Percentiles rank a stretch among this genome's conserved stretches.
These are phyloP conservation scores for Dactylella cylindrospora DNA, from an alignment of 2,329 filamentous ascomycete species.

Conservation along the genomic window DNA sequence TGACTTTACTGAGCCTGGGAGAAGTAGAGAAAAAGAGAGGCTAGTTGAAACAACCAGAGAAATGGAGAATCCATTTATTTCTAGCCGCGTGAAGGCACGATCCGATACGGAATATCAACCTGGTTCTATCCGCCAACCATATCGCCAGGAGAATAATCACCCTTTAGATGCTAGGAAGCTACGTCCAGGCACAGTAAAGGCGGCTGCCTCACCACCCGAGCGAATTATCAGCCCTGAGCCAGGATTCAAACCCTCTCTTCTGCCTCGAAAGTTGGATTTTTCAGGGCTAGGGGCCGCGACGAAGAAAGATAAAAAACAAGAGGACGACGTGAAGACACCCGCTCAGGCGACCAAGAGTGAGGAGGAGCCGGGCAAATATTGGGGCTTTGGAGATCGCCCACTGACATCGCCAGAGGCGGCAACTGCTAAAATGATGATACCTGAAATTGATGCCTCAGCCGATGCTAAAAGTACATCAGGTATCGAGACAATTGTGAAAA, in stretches of 20 bases:
- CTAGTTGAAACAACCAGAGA: slow-evolving; percentile 7
- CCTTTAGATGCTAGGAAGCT: slow-evolving; percentile 26
- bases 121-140: slow-evolving; percentile 21
- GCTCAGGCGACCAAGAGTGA: slow-evolving; percentile 6
- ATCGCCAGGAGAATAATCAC: slow-evolving; percentile 12
- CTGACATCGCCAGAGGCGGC: slow-evolving; percentile 1
- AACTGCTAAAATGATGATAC: background rate
- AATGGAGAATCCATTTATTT: slow-evolving; percentile 26
- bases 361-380: background rate
- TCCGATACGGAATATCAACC: slow-evolving; percentile 28
- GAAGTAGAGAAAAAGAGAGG: background rate
- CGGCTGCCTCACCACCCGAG: background rate
- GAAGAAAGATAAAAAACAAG: background rate
- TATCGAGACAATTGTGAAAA: slow-evolving; percentile 2
- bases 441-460: background rate
- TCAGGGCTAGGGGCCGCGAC: background rate
- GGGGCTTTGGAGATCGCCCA: slow-evolving; percentile 23
- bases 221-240: slow-evolving; percentile 5
- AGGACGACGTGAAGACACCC: slow-evolving; percentile 16
- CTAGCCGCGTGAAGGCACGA: slow-evolving; percentile 15
- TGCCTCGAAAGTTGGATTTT: slow-evolving; percentile 3
- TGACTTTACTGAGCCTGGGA: slow-evolving; percentile 12
- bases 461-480: slow-evolving; percentile 23
- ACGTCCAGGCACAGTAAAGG: slow-evolving; percentile 12
- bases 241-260: slow-evolving; percentile 18